Percentiles rank a stretch among this genome's conserved stretches.
phyloP scores from a whole-genome alignment of 129 eudicot genomes.

The Centrapalus pauciflorus region DNA sequence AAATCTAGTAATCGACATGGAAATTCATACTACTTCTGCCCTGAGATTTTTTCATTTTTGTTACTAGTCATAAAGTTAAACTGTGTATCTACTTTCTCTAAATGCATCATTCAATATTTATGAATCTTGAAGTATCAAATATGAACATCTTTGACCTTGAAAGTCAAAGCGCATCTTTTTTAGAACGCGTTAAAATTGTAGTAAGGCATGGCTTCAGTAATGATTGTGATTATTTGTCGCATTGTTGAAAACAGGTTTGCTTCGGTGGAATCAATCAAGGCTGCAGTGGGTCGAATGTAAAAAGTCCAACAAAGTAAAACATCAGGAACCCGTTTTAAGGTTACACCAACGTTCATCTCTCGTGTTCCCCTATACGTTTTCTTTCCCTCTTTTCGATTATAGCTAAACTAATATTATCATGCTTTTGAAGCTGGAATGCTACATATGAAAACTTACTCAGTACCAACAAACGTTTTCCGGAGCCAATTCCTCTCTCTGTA shows the following conservation, averaged over 20 bases:
- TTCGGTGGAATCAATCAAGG: constrained; percentile 59
- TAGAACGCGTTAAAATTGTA: background rate
- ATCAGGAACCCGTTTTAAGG: constrained; percentile 49
- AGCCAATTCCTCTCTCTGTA: constrained; percentile 58
- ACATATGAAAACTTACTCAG: constrained; percentile 57
- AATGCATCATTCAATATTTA: background rate
- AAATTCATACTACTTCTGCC: background rate
- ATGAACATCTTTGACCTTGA: background rate
- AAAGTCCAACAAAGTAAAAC: constrained; percentile 28
- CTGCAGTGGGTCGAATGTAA: constrained; percentile 55
- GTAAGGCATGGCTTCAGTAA: background rate
- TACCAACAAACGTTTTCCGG: constrained; percentile 50
- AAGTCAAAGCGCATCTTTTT: background rate
- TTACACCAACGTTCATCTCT: background rate
- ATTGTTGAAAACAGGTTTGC: constrained; percentile 41
- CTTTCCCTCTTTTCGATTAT: background rate
- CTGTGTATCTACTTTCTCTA: background rate
- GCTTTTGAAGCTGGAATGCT: constrained; percentile 51
- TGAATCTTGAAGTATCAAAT: background rate
- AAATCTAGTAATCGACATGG: background rate
- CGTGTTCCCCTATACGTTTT: background rate
- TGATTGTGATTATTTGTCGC: background rate
- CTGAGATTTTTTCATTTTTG: background rate
- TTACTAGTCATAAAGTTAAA: background rate
- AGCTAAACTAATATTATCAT: background rate